Conservation (phyloP, 129 eudicot species). For the Lactuca sativa region DNA sequence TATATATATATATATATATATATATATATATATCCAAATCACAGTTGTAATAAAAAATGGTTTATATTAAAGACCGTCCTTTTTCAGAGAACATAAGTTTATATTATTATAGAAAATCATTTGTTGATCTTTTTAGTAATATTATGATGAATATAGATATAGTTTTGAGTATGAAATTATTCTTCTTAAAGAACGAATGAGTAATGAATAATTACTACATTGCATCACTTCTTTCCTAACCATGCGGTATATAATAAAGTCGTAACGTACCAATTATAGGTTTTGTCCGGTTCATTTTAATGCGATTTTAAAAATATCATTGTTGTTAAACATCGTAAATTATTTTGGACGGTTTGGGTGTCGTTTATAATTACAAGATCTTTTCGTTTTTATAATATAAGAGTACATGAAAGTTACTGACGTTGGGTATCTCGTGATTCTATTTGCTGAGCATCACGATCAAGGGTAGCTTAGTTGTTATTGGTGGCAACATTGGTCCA, state of each 20-base stretch:
- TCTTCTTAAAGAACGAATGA: background rate
- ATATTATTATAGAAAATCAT: too few species aligned
- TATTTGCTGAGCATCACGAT: too few species aligned
- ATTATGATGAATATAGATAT: background rate
- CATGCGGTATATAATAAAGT: background rate
- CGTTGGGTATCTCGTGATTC: background rate
- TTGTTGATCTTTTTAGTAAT: background rate
- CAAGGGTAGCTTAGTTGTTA: too few species aligned
- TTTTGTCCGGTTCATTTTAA: background rate
- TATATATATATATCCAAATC: background rate
- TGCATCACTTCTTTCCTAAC: slow-evolving; percentile 23
- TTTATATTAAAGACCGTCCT: background rate
- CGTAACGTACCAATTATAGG: slow-evolving; percentile 16
- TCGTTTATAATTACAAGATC: slow-evolving; percentile 18
- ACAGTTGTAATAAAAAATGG: background rate
- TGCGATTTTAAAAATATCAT: slow-evolving; percentile 16
- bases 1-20: background rate
- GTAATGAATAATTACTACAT: background rate
- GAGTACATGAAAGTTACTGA: background rate
- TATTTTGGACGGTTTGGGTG: slow-evolving; percentile 9
- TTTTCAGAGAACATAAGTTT: background rate
- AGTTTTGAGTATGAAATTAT: background rate
- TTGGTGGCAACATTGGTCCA: too few species aligned
- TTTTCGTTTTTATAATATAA: background rate
- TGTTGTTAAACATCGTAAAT: background rate